Evolutionary conservation across 148 eudicot genomes (phyloP), one percentile per base, ranked within the genome.

Genomic region (Vaccinium darrowii): DNA sequence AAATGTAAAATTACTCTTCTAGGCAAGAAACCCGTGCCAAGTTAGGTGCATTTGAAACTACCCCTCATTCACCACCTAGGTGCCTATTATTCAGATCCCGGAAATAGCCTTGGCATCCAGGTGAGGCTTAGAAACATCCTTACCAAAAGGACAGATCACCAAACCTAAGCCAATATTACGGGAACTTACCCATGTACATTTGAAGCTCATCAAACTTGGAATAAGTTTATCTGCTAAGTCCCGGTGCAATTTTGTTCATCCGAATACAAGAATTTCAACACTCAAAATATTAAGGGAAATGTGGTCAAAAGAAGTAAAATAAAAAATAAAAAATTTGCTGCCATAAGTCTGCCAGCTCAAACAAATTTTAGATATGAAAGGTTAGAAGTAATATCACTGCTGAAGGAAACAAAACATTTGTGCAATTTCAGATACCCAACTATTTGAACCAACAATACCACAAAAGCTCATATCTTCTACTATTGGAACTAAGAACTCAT

Each of bases 221-320:
- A 76, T 8, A 47, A 9, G 49, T 43, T 51, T n/a, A 69, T 47
- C 25, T 16, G 57, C 65, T 10, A 82, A 72, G 63, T 19, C 84
- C 50, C 1, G 0, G 18, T 25, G 67, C 78, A 49, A 71, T 9
- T 21, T 52, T 12, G 6, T 83, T 57, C 23, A 73, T 73, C 67
- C 79, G 52, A 72, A 33, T 11, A 73, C 76, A 73, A 33, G 19
- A 14, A 15, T 73, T 36, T 10, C 49, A 73, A 1, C 50, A 3
- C 43, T 36, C 77, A 39, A 73, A 14, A 36, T 18, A 75, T 43
- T 75, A 75, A 21, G 50, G 78, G 30, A 72, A 58, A 12, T 0
- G 1, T 47, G 14, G 23, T 51, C 60, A 76, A 83, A 83, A 79
- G 63, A 72, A 82, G 27, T 83, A 73, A 0, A 7, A 74, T 62